These are phyloP conservation scores for Metschnikowia hibisci DNA, from an alignment of 805 yeast species.

Conservation along the genomic window DNA sequence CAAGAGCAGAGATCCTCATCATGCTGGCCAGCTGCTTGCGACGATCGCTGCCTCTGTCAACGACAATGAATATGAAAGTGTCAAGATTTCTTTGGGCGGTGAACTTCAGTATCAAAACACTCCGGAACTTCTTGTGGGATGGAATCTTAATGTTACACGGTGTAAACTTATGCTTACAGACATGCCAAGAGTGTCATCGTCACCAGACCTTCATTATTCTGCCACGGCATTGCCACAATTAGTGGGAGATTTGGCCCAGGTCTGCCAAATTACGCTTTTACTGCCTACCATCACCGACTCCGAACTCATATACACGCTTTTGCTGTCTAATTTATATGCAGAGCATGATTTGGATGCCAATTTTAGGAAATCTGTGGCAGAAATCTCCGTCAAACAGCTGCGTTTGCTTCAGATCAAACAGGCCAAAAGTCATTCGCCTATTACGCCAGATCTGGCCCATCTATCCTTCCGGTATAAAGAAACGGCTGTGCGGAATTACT, in stretches of 20 bases:
- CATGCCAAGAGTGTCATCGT: slow-evolving; percentile 36
- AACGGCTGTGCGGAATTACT: slow-evolving; percentile 46
- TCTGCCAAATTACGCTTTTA: slow-evolving; percentile 37
- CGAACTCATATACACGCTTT: slow-evolving; percentile 39
- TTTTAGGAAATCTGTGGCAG: slow-evolving; percentile 47
- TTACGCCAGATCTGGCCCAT: slow-evolving; percentile 29
- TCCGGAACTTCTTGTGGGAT: slow-evolving; percentile 44
- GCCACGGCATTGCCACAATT: slow-evolving; percentile 34
- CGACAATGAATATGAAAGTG: slow-evolving; percentile 26
- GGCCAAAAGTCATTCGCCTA: slow-evolving; percentile 22
- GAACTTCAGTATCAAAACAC: slow-evolving; percentile 34
- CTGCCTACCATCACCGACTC: slow-evolving; percentile 39
- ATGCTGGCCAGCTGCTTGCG: neutral
- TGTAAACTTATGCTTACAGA: slow-evolving; percentile 42
- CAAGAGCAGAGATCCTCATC: slow-evolving; percentile 4
- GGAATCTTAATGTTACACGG: slow-evolving; percentile 51
- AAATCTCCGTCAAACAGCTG: slow-evolving; percentile 46
- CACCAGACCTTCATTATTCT: slow-evolving; percentile 34
- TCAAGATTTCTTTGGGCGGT: slow-evolving; percentile 39
- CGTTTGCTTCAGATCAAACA: slow-evolving; percentile 38
- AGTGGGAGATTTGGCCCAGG: slow-evolving; percentile 40
- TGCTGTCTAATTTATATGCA: slow-evolving; percentile 41
- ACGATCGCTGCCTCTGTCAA: slow-evolving; percentile 3
- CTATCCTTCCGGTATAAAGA: slow-evolving; percentile 38
- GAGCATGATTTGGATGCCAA: slow-evolving; percentile 45